Percentiles rank a stretch among this genome's conserved stretches.
Evolutionary conservation across 192 early-diverging fungal genomes (phyloP).

Genomic region (Jimgerdemannia flammicorona): DNA sequence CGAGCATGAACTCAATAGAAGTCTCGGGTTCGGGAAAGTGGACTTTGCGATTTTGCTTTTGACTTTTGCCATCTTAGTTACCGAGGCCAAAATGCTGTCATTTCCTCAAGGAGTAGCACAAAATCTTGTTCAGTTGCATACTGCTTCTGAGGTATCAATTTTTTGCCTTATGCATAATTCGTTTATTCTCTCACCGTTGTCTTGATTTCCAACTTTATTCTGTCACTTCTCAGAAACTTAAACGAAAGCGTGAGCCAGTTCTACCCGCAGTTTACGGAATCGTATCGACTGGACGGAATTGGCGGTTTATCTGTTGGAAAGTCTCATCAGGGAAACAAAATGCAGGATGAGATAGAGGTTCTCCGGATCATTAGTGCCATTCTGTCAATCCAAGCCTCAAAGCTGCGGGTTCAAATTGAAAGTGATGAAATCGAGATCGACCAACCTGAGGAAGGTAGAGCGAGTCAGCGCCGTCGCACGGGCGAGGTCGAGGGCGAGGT

Average conservation of each 20-base stretch:
- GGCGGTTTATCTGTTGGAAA: neutral
- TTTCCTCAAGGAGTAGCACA: neutral
- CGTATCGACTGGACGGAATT: neutral
- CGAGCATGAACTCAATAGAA: neutral
- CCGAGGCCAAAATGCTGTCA: no score
- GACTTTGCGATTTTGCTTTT: neutral
- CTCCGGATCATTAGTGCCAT: neutral
- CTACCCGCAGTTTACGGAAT: neutral
- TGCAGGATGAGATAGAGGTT: neutral
- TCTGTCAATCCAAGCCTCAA: neutral
- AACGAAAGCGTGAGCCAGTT: neutral
- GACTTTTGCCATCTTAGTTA: neutral
- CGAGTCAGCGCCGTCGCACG: neutral
- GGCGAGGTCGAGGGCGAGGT: neutral
- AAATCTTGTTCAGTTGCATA: neutral
- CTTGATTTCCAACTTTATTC: neutral
- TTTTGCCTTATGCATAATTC: neutral
- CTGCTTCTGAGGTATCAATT: neutral
- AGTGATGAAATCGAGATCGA: neutral
- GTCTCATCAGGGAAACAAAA: neutral
- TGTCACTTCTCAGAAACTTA: neutral
- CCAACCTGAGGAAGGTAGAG: neutral
- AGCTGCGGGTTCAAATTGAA: neutral
- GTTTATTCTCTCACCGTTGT: no score
- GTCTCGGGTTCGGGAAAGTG: neutral